Evolutionary conservation across 31 red algal species (phyloP).

Genomic region (Asparagopsis taxiformis): DNA sequence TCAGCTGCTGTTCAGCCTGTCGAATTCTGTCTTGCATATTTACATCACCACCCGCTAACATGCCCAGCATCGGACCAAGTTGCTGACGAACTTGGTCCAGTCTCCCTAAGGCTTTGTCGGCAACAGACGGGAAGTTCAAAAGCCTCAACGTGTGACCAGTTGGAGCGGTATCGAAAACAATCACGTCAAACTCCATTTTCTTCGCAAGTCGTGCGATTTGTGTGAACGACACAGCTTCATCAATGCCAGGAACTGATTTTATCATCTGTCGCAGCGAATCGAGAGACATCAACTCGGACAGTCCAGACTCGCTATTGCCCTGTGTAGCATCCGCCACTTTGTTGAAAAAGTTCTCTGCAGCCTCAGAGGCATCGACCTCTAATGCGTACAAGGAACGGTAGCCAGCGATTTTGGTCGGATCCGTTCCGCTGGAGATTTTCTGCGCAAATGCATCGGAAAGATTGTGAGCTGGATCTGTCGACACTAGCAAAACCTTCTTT

Average conservation of each 20-base stretch:
- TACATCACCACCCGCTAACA: constrained; percentile 57
- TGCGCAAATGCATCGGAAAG: constrained; percentile 91
- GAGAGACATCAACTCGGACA: constrained; percentile 37
- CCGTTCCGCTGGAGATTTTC: constrained; percentile 80
- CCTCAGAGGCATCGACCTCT: constrained; percentile 72
- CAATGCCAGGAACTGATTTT: constrained; percentile 88
- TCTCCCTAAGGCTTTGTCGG: constrained; percentile 71
- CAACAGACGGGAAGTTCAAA: constrained; percentile 78
- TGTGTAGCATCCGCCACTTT: constrained; percentile 36
- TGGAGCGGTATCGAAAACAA: constrained; percentile 97
- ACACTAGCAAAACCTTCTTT: constrained; percentile 77
- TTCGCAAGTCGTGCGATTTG: constrained; percentile 79
- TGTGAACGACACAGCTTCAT: constrained; percentile 91
- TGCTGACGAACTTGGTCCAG: constrained; percentile 55
- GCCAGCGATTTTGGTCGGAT: constrained; percentile 62
- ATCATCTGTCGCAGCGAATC: constrained; percentile 77
- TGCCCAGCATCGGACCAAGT: constrained; percentile 56
- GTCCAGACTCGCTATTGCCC: constrained; percentile 16
- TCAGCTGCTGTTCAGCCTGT: constrained; percentile 55
- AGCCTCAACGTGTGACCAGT: constrained; percentile 92
- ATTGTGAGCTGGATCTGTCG: constrained; percentile 98
- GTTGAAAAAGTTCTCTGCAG: constrained; percentile 58
- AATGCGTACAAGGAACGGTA: constrained; percentile 56
- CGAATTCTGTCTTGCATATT: constrained; percentile 53
- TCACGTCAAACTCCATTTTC: constrained; percentile 73